Percentiles rank a stretch among this genome's conserved stretches.
These are phyloP conservation scores for Penicillium sp. DNA, from an alignment of 2,329 filamentous ascomycete genomes.

Conservation along the genomic window DNA sequence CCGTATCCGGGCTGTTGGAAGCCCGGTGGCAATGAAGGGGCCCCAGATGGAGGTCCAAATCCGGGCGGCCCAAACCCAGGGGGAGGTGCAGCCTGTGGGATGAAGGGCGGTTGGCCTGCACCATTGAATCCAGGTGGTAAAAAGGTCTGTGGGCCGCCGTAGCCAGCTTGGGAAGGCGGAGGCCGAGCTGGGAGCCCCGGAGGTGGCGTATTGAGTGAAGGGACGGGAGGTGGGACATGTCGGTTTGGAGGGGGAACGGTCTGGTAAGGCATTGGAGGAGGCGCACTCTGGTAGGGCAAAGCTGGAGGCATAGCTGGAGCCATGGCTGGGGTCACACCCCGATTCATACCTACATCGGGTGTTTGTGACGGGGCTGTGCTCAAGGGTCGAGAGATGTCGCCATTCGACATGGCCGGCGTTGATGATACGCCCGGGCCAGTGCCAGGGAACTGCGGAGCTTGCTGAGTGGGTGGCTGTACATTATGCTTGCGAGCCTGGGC, in stretches of 20 bases:
- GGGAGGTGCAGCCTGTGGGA: conserved; percentile 37
- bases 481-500: conserved; percentile 90
- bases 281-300: conserved; percentile 36
- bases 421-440: conserved; percentile 33
- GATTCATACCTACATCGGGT: conserved; percentile 31
- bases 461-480: conserved; percentile 70
- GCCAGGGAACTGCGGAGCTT: conserved; percentile 59
- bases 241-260: conserved; percentile 40
- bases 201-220: conserved; percentile 39
- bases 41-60: conserved; percentile 33
- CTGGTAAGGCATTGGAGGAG: conserved; percentile 37
- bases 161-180: conserved; percentile 59
- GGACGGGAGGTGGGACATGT: conserved; percentile 50
- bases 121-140: conserved; percentile 33
- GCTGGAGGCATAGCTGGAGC: conserved; percentile 21
- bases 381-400: conserved; percentile 31
- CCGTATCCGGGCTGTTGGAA: conserved; percentile 37
- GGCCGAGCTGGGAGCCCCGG: conserved; percentile 57
- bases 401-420: conserved; percentile 38
- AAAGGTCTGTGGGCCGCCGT: conserved; percentile 51
- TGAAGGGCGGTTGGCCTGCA: conserved; percentile 23
- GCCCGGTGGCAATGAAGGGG: conserved; percentile 34
- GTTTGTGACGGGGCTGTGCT: conserved; percentile 22
- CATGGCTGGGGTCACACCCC: conserved; percentile 30
- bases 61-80: conserved; percentile 44